These are phyloP conservation scores for Ustilago tritici DNA, from an alignment of 1,284 basidiomycete genomes.

Conservation along the genomic window DNA sequence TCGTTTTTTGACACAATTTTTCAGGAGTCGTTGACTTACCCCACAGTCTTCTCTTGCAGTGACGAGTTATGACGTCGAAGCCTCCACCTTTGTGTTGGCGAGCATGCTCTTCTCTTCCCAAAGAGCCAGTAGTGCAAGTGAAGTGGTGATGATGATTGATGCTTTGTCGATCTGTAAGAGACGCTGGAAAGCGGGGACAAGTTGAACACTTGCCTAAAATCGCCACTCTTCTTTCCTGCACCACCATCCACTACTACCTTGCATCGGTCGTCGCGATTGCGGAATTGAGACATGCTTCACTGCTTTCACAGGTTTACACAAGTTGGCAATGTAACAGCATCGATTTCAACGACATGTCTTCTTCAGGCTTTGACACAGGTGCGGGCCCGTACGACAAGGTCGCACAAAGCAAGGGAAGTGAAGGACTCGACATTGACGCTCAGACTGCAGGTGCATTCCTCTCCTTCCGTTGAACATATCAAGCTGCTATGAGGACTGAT, in stretches of 20 bases:
- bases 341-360: slow-evolving; percentile 9
- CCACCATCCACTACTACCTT: background rate
- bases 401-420: slow-evolving; percentile 13
- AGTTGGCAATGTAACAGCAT: background rate
- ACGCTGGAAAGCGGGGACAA: background rate
- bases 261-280: background rate
- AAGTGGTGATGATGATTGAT: slow-evolving; percentile 18
- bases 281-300: background rate
- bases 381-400: slow-evolving; percentile 22
- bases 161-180: background rate
- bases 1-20: background rate
- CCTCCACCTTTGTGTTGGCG: slow-evolving; percentile 11
- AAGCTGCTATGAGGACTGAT: background rate
- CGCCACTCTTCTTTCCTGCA: background rate
- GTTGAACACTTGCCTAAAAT: background rate
- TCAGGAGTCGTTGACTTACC: background rate
- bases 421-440: slow-evolving; percentile 27
- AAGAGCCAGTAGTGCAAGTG: background rate
- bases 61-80: slow-evolving; percentile 16
- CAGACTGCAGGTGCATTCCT: slow-evolving; percentile 21
- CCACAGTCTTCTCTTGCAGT: background rate
- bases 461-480: background rate
- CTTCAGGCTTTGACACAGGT: slow-evolving; percentile 28
- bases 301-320: too few species aligned
- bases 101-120: background rate